Percentiles rank a stretch among this genome's conserved stretches.
These are phyloP conservation scores for Mucor velutinosus DNA, from an alignment of 371 early-diverging fungal species.

Conservation along the genomic window DNA sequence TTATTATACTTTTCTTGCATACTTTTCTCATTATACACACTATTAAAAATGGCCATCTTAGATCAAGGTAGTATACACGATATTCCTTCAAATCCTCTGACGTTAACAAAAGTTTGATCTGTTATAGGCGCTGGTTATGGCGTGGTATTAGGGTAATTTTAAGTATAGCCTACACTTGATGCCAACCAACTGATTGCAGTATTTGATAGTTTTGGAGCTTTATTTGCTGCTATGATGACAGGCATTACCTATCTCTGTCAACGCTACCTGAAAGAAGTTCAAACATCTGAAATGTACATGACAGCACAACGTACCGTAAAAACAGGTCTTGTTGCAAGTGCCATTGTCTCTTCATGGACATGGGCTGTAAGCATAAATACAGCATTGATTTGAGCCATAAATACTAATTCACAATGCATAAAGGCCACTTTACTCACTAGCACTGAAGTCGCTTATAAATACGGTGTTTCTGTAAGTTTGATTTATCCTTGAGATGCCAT, in stretches of 20 bases:
- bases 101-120: not conserved
- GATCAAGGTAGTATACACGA: constrained; percentile 25
- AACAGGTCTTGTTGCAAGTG: constrained; percentile 71
- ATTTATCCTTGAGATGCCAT: not conserved
- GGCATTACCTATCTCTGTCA: constrained; percentile 59
- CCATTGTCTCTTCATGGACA: constrained; percentile 53
- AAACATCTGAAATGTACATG: constrained; percentile 71
- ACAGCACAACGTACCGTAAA: constrained; percentile 67
- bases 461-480: constrained; percentile 59
- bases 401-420: not conserved
- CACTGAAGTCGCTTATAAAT: constrained; percentile 69
- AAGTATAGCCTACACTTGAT: not conserved
- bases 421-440: constrained; percentile 56
- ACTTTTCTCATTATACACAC: not conserved
- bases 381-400: not conserved
- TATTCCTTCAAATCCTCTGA: not conserved
- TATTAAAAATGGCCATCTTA: constrained; percentile 32
- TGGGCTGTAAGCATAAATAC: constrained; percentile 18
- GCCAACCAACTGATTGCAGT: not conserved
- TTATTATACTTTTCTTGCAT: not conserved
- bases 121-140: constrained; percentile 39
- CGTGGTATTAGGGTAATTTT: constrained; percentile 36
- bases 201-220: constrained; percentile 47
- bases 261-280: constrained; percentile 61
- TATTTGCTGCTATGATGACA: constrained; percentile 65